Evolutionary conservation across 305 asterid genomes (phyloP).

Genomic region (Solanum hybrid): DNA sequence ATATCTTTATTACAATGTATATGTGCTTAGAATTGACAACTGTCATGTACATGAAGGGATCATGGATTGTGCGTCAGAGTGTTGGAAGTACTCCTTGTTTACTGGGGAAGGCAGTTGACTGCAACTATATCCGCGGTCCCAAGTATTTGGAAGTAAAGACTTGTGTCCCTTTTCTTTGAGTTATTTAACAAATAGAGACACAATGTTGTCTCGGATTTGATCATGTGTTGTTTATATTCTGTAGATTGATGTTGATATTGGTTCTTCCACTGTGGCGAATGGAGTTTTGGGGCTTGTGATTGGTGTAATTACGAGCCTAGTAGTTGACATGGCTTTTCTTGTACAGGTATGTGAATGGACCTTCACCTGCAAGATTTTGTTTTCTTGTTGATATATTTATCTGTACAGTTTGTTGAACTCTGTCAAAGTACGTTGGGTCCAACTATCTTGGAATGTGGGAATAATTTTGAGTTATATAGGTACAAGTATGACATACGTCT

Average conservation of each 20-base stretch:
- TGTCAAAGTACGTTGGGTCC: background rate
- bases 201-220: background rate
- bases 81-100: constrained; percentile 94
- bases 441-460: background rate
- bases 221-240: constrained; percentile 1
- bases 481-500: background rate
- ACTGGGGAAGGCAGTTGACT: constrained; percentile 93
- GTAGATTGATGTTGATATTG: constrained; percentile 89
- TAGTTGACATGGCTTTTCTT: constrained; percentile 95
- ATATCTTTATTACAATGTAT: background rate
- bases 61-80: constrained; percentile 99
- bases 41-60: constrained; percentile 44
- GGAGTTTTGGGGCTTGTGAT: constrained; percentile 93
- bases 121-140: constrained; percentile 78
- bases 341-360: constrained; percentile 53
- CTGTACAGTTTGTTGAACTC: background rate
- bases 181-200: background rate
- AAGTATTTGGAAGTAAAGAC: constrained; percentile 76
- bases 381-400: background rate
- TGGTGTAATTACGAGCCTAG: constrained; percentile 79
- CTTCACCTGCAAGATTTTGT: background rate
- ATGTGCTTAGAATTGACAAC: background rate
- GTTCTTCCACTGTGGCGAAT: constrained; percentile 92
- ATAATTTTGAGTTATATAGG: background rate
- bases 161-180: background rate